A percentile compares a stretch with the other conserved stretches of the same genome.
phyloP scores from a whole-genome alignment of 2,329 filamentous ascomycete genomes.

The Monilinia aucupariae region DNA sequence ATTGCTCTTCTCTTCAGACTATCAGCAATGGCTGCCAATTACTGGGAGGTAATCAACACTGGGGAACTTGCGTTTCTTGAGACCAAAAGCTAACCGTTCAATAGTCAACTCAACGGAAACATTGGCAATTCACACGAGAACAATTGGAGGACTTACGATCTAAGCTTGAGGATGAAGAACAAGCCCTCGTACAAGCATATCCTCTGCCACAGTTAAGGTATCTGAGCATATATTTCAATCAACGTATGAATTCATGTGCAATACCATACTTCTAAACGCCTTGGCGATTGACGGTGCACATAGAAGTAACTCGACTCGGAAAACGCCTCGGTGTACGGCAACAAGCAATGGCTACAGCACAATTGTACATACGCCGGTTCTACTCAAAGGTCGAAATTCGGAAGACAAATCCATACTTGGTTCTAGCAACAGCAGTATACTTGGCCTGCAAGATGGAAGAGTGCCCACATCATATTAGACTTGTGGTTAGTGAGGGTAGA shows the following conservation, averaged over 20 bases:
- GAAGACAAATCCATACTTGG: conserved; percentile 85
- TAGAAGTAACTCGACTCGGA: conserved; percentile 75
- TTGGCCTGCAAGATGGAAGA: conserved; percentile 98
- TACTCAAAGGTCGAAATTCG: conserved; percentile 88
- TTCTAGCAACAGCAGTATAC: conserved; percentile 90
- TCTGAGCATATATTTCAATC: conserved; percentile 86
- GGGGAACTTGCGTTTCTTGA: neutral
- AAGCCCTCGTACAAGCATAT: conserved; percentile 68
- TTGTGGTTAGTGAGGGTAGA: conserved; percentile 81
- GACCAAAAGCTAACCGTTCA: neutral
- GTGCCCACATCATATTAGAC: conserved; percentile 88
- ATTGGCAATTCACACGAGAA: conserved; percentile 86
- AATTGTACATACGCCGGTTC: conserved; percentile 91
- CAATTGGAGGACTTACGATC: conserved; percentile 70
- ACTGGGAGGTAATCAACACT: conserved; percentile 17
- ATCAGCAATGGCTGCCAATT: conserved; percentile 20
- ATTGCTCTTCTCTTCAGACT: neutral
- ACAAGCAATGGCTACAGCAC: conserved; percentile 88
- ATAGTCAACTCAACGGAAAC: conserved; percentile 76
- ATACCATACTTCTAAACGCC: neutral
- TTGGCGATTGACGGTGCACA: conserved; percentile 1
- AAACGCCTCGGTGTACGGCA: conserved; percentile 82
- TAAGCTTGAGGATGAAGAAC: conserved; percentile 71
- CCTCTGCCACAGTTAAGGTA: conserved; percentile 76
- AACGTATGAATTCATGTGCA: conserved; percentile 53